Evolutionary conservation across 2,329 filamentous ascomycete species (phyloP).

Genomic region (Pseudovirgaria hyperparasitica): DNA sequence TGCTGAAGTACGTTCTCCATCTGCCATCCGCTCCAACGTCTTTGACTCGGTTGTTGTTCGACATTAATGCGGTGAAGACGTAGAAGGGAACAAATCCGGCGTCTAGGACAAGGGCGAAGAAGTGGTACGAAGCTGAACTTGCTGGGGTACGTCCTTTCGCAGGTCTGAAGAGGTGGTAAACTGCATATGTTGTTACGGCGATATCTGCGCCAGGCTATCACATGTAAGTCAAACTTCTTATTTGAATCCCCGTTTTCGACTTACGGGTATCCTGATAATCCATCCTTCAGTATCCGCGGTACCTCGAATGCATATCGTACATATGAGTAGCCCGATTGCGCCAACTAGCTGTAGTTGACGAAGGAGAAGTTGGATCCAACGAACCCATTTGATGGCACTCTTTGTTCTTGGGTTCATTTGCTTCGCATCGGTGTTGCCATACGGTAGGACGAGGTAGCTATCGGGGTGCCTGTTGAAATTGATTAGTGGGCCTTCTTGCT

Average conservation of each 20-base stretch:
- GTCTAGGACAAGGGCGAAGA: slow-evolving; percentile 69
- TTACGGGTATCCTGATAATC: slow-evolving; percentile 65
- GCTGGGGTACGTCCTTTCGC: slow-evolving; percentile 59
- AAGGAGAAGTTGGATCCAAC: slow-evolving; percentile 56
- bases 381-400: slow-evolving; percentile 53
- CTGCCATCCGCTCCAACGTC: slow-evolving; percentile 29
- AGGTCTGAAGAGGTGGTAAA: slow-evolving; percentile 66
- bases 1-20: slow-evolving; percentile 59
- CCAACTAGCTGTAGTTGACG: slow-evolving; percentile 55
- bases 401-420: slow-evolving; percentile 61
- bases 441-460: slow-evolving; percentile 51
- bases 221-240: slow-evolving; percentile 8
- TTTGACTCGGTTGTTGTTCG: slow-evolving; percentile 39
- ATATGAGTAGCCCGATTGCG: slow-evolving; percentile 57
- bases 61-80: slow-evolving; percentile 43
- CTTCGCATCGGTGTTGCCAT: slow-evolving; percentile 47
- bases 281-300: slow-evolving; percentile 54
- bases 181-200: slow-evolving; percentile 59
- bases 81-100: slow-evolving; percentile 51
- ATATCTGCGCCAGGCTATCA: slow-evolving; percentile 61
- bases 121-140: slow-evolving; percentile 78
- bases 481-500: slow-evolving; percentile 63
- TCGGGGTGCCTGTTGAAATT: slow-evolving; percentile 81
- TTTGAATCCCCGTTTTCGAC: slow-evolving; percentile 19
- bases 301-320: slow-evolving; percentile 64